Evolutionary conservation across 495 filamentous ascomycete species (phyloP), one percentile per base, ranked within the genome.

Genomic region (Lepidopterella palustris): DNA sequence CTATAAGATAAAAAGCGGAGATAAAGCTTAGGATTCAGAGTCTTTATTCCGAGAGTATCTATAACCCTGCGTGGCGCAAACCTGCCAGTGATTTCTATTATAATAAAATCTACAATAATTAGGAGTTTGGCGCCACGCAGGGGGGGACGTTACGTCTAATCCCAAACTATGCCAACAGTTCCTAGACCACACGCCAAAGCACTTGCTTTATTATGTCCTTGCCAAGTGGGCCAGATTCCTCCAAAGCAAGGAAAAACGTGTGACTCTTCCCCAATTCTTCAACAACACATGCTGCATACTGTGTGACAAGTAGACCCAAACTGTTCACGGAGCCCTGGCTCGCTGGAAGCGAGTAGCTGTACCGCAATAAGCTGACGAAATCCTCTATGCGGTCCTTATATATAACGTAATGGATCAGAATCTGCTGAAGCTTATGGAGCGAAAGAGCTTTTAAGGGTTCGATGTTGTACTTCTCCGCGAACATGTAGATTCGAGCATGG

Each of bases 391-490:
- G 66, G 15, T 45, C 53, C 15, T 60, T 35, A 45, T 65, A 73
- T 8, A 76, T 61, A 1, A 58, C 74, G 57, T 70, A 77, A 1
- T 57, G 45, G 5, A 28, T 55, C n/a, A 77, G 64, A 9, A 69
- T 75, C 20, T 53, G 18, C 15, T 70, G 55, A 11, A 78, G 54
- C 55, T 78, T 74, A 18, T 59, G 53, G 4, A 74, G 67, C 4
- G 73, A 67, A 11, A 78, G 60, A 1, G 52, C 45, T 21, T 68
- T 60, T 31, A 78, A 64, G 2, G 61, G n/a, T 9, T 71, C 57
- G 8, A 77, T 73, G 8, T 64, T 55, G 55, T 76, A 75, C 45
- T 68, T 73, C 47, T 76, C 70, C 13, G 72, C 73, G 24, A 77
- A 60, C 5, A 73, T 58, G 52, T 77, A 78, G n/a, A 78, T 64